Percentiles rank a stretch among this genome's conserved stretches.
Conservation (phyloP, 2,329 filamentous ascomycete genomes). For the Aspergillus arachidicola region DNA sequence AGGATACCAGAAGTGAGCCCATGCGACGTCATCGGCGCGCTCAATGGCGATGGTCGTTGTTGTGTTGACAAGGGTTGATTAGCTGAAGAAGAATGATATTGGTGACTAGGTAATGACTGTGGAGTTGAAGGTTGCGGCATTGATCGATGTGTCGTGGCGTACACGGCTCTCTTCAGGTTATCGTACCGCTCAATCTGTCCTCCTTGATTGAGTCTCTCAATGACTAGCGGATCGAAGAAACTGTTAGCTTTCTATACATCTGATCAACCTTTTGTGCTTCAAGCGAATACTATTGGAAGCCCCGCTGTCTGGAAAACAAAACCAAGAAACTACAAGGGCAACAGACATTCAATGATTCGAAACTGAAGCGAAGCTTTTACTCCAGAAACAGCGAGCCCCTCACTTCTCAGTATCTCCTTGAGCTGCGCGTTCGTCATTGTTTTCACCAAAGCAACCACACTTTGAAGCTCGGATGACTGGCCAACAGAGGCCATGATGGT, state of each 20-base stretch:
- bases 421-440: constrained; percentile 67
- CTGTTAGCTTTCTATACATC: background rate
- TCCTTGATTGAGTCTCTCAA: constrained; percentile 29
- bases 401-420: constrained; percentile 72
- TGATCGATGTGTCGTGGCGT: constrained; percentile 29
- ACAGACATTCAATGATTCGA: constrained; percentile 77
- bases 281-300: background rate
- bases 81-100: constrained; percentile 28
- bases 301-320: background rate
- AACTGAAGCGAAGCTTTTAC: constrained; percentile 81
- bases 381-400: constrained; percentile 76
- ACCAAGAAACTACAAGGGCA: constrained; percentile 9
- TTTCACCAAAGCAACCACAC: constrained; percentile 52
- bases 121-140: constrained; percentile 32
- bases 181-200: constrained; percentile 34
- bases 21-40: constrained; percentile 35
- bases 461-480: constrained; percentile 43
- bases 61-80: constrained; percentile 30
- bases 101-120: constrained; percentile 25
- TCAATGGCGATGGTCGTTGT: constrained; percentile 29
- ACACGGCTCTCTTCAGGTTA: constrained; percentile 35
- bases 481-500: constrained; percentile 41
- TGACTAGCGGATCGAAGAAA: constrained; percentile 20
- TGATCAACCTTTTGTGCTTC: background rate
- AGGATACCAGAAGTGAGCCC: constrained; percentile 31